Evolutionary conservation across 2,329 filamentous ascomycete species (phyloP).

Genomic region (Hypoxylon sp.): DNA sequence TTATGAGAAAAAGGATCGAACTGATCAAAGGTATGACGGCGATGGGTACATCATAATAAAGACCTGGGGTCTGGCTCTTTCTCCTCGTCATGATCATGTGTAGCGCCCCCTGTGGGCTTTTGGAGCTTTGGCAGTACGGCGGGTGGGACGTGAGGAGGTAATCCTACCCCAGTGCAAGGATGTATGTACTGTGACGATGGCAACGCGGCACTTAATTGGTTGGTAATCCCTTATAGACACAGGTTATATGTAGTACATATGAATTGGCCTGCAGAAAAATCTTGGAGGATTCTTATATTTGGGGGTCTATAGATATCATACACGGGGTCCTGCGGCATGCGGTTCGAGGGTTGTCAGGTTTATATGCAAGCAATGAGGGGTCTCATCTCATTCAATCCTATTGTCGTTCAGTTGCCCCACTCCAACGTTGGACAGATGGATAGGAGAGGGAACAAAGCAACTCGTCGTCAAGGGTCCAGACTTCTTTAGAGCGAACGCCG

Average conservation of each 20-base stretch:
- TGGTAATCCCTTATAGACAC: conserved; percentile 14
- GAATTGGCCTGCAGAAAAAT: conserved; percentile 36
- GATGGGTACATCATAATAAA: conserved; percentile 48
- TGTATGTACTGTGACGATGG: conserved; percentile 34
- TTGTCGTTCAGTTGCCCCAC: conserved; percentile 26
- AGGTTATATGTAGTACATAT: conserved; percentile 36
- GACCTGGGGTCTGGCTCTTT: conserved; percentile 27
- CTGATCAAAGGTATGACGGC: conserved; percentile 43
- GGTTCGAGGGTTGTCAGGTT: conserved; percentile 43
- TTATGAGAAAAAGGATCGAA: conserved; percentile 40
- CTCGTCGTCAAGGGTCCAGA: conserved; percentile 35
- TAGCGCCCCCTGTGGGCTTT: conserved; percentile 24
- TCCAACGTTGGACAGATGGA: conserved; percentile 37
- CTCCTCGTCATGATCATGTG: conserved; percentile 43
- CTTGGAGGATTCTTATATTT: conserved; percentile 25
- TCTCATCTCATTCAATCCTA: conserved; percentile 38
- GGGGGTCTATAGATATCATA: conserved; percentile 37
- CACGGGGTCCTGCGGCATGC: conserved; percentile 32
- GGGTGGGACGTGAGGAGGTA: conserved; percentile 30
- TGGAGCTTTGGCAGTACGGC: conserved; percentile 18
- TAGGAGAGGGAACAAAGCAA: conserved; percentile 29
- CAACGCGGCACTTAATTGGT: conserved; percentile 34
- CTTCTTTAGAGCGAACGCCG: conserved; percentile 36
- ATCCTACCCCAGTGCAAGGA: conserved; percentile 24
- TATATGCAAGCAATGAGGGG: conserved; percentile 48